Evolutionary conservation across 805 yeast species (phyloP), one percentile per base, ranked within the genome.

Genomic region (Wickerhamiella azyma): DNA sequence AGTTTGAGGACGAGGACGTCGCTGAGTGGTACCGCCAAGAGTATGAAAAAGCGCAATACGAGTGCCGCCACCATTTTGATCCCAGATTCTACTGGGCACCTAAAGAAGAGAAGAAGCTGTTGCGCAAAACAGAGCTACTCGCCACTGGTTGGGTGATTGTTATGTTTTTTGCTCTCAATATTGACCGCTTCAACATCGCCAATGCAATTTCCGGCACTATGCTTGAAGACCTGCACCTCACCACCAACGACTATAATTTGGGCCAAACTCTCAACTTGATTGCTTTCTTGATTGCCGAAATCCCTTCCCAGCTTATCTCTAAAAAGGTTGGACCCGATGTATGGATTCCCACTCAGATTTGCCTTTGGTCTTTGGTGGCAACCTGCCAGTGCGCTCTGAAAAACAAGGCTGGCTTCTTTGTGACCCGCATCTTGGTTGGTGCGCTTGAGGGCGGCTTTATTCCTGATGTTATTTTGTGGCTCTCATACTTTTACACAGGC

Each of bases 401-500:
- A 4, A 60, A 60, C 38, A 68, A 59, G 48, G 56, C 64, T 0
- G 69, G 72, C 0, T 77, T 74, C 50, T 63, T 63, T 40, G 66
- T 63, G 8, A 66, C 75, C 6, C 64, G 83, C 48, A 72, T 70
- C 1, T 62, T 76, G 5, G 55, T 77, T 37, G 85, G 81, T 2
- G 55, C 70, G 6, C 61, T 74, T n/a, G 79, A 79, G 58, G 85
- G 85, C 47, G 85, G 85, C 0, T 78, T 78, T 49, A 78, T 81
- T 45, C 79, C 81, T 29, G 85, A 79, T 53, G 62, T 73, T 28
- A 69, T 74, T 46, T 61, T 79, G 41, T 80, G 80, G 76, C 63
- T 80, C 59, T 72, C 80, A 2, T 80, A 78, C 59, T 80, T 79
- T 61, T 81, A 74, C 62, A 79, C 76, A 9, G 56, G 72, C 26